phyloP scores from a whole-genome alignment of 2,329 filamentous ascomycete genomes.

The Metarhizium sp. region DNA sequence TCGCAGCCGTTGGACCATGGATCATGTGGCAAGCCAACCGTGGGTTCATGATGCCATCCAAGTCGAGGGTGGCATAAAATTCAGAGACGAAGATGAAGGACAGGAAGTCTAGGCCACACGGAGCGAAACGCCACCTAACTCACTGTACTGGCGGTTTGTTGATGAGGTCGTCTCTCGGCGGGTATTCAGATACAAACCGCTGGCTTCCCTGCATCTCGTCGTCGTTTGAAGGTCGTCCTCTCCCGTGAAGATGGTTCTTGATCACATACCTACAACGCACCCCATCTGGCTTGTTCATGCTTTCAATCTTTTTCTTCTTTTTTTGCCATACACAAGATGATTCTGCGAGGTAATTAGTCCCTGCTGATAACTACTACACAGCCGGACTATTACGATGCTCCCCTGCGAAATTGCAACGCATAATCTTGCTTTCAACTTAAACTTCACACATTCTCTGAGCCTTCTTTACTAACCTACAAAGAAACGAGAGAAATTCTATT shows the following conservation, averaged over 20 bases:
- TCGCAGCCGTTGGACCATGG: constrained; percentile 65
- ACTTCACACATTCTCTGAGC: background rate
- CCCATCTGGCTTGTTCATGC: background rate
- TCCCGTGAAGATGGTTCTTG: too few species aligned
- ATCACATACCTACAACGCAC: too few species aligned
- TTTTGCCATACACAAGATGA: background rate
- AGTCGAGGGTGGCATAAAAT: constrained; percentile 52
- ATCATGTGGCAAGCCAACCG: constrained; percentile 58
- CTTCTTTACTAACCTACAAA: background rate
- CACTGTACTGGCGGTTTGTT: background rate
- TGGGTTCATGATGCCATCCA: constrained; percentile 72
- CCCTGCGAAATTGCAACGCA: background rate
- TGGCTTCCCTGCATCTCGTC: background rate
- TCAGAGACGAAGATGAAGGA: constrained; percentile 49
- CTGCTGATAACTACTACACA: background rate
- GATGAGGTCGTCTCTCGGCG: background rate
- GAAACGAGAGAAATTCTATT: background rate
- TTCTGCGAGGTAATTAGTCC: background rate
- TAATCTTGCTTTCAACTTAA: background rate
- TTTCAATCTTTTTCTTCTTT: background rate
- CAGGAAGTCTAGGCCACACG: constrained; percentile 33
- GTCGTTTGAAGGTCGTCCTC: too few species aligned
- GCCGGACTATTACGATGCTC: background rate
- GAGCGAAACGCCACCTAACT: background rate
- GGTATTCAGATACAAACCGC: too few species aligned